Base-by-base conservation (phyloP, 176 grass and related monocot genomes). In the Ananas comosus region DNA sequence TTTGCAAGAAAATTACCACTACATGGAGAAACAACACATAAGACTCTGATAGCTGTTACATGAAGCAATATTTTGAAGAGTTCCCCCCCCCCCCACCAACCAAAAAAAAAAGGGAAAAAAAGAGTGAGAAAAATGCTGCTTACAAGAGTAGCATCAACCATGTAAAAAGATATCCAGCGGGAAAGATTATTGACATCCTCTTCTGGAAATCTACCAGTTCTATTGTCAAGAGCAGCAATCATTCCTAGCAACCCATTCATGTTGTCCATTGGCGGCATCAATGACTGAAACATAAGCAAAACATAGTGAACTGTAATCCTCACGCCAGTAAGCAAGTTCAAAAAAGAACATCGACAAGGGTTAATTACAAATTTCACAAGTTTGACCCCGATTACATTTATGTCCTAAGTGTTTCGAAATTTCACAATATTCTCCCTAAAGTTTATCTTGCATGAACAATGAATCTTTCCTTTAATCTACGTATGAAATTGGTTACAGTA, bases 71-170 rank as follows among this genome's bases (percentile, higher is more conserved):
- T 49, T 51, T 50, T 71, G 29, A 33, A 33, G 29, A 33, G 29
- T 6, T 33, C 5, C 3, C n/a, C n/a, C n/a, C n/a, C n/a, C 22
- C 22, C 22, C 22, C 22, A n/a, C n/a, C n/a, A 3, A 33, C 33
- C 33, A 42, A 33, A 51, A 33, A 68, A 48, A 76, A 33, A n/a
- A n/a, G n/a, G n/a, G 9, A 72, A 33, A 79, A 23, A 12, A 61
- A 57, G 53, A 49, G 49, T 68, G 78, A 27, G 64, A 12, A 51
- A 19, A 65, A 50, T 74, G 63, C 67, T 74, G 79, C 93, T 51
- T 70, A 96, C 93, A 83, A 82, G 78, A 79, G 86, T 83, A 79
- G 89, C 82, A 64, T 82, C 74, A 48, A 92, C 63, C 76, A 90
- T 79, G 77, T 90, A 97, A 52, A 73, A 65, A 80, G 73, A 77